phyloP scores from a whole-genome alignment of 1,139 yeast genomes.

The Geotrichum citri-aurantii region DNA sequence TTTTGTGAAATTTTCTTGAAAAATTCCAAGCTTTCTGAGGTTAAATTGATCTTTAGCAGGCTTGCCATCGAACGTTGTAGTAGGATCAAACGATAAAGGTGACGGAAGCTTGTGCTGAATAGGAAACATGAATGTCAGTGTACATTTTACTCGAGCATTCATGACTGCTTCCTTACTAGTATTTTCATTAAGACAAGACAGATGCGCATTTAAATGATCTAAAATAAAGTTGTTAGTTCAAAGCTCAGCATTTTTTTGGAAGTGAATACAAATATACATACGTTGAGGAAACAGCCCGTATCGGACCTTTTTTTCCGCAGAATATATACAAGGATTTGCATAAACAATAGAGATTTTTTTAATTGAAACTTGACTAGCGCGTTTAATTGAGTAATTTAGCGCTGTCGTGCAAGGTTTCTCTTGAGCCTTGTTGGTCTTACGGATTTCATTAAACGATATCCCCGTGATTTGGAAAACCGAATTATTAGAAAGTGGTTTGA shows the following conservation, averaged over 20 bases:
- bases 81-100: slow-evolving; percentile 7
- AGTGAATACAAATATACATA: slow-evolving; percentile 1
- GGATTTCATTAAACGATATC: neutral
- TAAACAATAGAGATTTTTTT: slow-evolving; percentile 4
- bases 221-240: neutral
- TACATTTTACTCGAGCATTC: slow-evolving; percentile 10
- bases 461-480: slow-evolving; percentile 13
- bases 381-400: neutral
- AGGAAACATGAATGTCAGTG: slow-evolving; percentile 15
- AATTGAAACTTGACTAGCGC: slow-evolving; percentile 4
- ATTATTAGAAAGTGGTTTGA: slow-evolving; percentile 6
- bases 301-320: slow-evolving; percentile 8
- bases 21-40: slow-evolving; percentile 4
- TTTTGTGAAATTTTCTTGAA: neutral
- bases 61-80: neutral
- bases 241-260: neutral
- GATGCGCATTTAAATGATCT: slow-evolving; percentile 11
- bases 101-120: slow-evolving; percentile 14
- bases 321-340: slow-evolving; percentile 10
- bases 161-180: neutral
- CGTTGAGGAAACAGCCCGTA: slow-evolving; percentile 16
- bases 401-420: neutral
- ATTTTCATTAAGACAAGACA: neutral
- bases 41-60: slow-evolving; percentile 1
- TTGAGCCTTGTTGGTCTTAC: neutral